Evolutionary conservation across 106 monocot species (phyloP), one percentile per base, ranked within the genome.

Genomic region (Allium sativum): DNA sequence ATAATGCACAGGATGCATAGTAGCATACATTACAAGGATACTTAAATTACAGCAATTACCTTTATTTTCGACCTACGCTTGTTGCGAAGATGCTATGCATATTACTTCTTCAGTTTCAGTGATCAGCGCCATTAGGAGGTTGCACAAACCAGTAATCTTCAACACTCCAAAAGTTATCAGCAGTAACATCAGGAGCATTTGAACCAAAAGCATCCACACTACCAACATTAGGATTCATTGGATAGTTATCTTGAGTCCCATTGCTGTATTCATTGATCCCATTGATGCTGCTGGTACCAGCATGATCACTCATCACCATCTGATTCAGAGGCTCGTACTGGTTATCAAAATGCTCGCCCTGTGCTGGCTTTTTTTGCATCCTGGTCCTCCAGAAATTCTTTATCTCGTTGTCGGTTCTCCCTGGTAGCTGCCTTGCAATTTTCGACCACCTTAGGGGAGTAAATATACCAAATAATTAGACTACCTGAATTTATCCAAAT

Each of bases 321-420:
- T 57, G 50, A 15, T 14, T 56, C 18, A 73, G 73, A 14, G 65
- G 71, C 21, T 56, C 47, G 2, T 50, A 50, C 48, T 50, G 13
- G 15, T 50, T 15, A 50, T 50, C 13, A 50, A 62, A 59, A 0
- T 65, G 18, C 10, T 77, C 78, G 1, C 66, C 73, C 9, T 70
- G 65, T 72, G 83, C 83, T 6, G 46, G 61, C 61, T 80, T 79
- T 77, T 80, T 88, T 47, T 88, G 88, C 8, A 89, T 84, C 45
- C 89, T 78, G 0, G 88, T 88, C 52, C 88, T 72, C 88, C 84
- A 88, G 71, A 66, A 88, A 59, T 88, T 88, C 66, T 88, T 88
- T 45, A 88, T 88, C 52, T 88, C 88, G 50, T 88, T 84, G 58
- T 88, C 88, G 3, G 88, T 88, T 46, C 88, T 84, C 11, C 88